These are phyloP conservation scores for Exobasidium cylindrosporum DNA, from an alignment of 1,284 basidiomycete genomes.

Conservation along the genomic window DNA sequence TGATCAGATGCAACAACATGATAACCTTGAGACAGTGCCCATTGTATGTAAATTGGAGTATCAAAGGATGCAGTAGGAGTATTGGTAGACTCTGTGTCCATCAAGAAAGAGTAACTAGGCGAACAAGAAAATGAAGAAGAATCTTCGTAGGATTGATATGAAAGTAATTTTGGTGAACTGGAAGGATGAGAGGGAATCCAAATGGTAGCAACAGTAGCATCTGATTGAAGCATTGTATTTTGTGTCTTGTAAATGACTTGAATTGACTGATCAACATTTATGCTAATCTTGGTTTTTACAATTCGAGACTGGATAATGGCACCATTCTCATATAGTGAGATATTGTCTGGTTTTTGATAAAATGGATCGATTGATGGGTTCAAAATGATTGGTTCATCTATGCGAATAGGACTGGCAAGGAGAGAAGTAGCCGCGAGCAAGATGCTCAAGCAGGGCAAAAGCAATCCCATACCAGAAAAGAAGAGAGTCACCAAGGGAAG, in stretches of 20 bases:
- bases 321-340: no score
- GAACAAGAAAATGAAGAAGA: conserved; percentile 6
- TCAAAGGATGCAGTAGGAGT: conserved; percentile 3
- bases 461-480: no score
- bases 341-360: no score
- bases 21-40: conserved; percentile 40
- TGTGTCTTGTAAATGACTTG: conserved; percentile 15
- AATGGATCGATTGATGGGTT: no score
- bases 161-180: conserved; percentile 8
- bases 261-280: background rate
- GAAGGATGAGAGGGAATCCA: conserved; percentile 5
- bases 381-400: no score
- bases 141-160: conserved; percentile 13
- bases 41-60: conserved; percentile 26
- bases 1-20: conserved; percentile 46
- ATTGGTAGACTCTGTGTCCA: background rate
- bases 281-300: background rate
- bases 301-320: no score
- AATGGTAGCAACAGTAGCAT: conserved; percentile 20
- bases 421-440: no score
- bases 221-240: conserved; percentile 8
- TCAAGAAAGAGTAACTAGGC: conserved; percentile 15
- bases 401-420: no score
- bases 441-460: no score
- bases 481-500: no score